A percentile compares a stretch with the other conserved stretches of the same genome.
phyloP scores from a whole-genome alignment of 2,329 filamentous ascomycete genomes.

The Phialophora chinensis region DNA sequence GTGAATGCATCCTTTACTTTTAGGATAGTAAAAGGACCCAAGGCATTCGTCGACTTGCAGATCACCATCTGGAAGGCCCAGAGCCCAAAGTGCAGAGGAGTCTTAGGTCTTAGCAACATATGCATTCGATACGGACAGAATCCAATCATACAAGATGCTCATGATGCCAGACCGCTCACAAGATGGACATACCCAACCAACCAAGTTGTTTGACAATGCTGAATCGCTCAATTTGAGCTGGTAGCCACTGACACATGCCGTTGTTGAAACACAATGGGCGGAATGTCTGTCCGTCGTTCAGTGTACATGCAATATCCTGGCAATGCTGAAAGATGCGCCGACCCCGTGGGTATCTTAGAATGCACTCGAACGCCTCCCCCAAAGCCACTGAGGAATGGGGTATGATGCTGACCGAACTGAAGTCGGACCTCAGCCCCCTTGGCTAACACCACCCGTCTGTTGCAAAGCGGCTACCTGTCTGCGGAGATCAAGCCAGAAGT shows the following conservation, averaged over 20 bases:
- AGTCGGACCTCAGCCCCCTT: slow-evolving; percentile 35
- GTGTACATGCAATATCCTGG: slow-evolving; percentile 14
- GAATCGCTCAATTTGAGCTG: slow-evolving; percentile 11
- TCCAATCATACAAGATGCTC: background rate
- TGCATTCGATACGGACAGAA: background rate
- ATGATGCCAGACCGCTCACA: background rate
- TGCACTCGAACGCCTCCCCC: slow-evolving; percentile 25
- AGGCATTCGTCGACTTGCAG: background rate
- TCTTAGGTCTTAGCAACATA: background rate
- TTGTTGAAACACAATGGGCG: slow-evolving; percentile 2
- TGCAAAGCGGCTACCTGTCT: slow-evolving; percentile 53
- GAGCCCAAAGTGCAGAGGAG: background rate
- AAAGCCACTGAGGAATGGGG: slow-evolving; percentile 32
- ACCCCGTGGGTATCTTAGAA: slow-evolving; percentile 31
- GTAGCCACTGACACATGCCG: slow-evolving; percentile 9
- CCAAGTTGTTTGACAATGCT: slow-evolving; percentile 13
- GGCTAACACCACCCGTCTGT: slow-evolving; percentile 40
- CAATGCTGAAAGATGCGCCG: slow-evolving; percentile 31
- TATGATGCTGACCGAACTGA: slow-evolving; percentile 5
- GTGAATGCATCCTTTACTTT: background rate
- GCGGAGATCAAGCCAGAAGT: slow-evolving; percentile 57
- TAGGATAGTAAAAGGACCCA: background rate
- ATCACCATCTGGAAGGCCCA: background rate
- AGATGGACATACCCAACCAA: slow-evolving; percentile 10
- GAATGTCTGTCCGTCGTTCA: background rate